Base-by-base conservation (phyloP, 495 filamentous ascomycete species). In the Penicillium longicatenatum region DNA sequence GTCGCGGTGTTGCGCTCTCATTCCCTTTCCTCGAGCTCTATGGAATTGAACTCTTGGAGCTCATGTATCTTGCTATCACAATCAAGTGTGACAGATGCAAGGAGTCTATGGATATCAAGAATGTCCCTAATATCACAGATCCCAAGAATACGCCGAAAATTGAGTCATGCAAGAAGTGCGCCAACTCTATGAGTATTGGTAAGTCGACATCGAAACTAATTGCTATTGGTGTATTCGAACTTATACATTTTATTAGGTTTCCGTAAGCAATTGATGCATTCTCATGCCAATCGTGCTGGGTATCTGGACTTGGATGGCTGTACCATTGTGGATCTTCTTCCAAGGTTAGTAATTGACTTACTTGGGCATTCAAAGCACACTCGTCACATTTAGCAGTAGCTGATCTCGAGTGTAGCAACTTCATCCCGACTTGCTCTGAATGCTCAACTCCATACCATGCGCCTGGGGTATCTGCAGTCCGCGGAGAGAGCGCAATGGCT, bases 1-100 rank as follows among this genome's bases (percentile, higher is more conserved):
- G 88, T 59, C 75, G 79, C 47, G 92, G 92, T 20, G 87, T 90
- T 41, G 84, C 90, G 5, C 80, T 97, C 14, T 92, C 88, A 3
- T 93, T 96, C 66, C 93, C 92, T 0, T 86, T 82, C 21, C 73
- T 96, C 49, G 90, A 93, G 58, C 84, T 96, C 4, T 82, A 93
- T 60, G 84, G 87, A 45, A 87, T 96, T 54, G 91, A 96, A 64
- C 74, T 96, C 2, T 78, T 97, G 33, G 87, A 96, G 59, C 69
- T 96, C 4, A 69, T 80, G 0, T 75, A 81, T 12, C 75, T 95
- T n/a, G 86, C 79, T 42, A 76, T 95, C 54, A 88, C 81, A 1
- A 73, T 94, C 51, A 93, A 93, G 66, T 97, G 93, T 72, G 85
- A 87, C 31, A 84, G 91, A 39, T 97, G 92, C 78, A 94, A 91